These are phyloP conservation scores for Punctularia strigosozonata DNA, from an alignment of 768 basidiomycete genomes.

Conservation along the genomic window DNA sequence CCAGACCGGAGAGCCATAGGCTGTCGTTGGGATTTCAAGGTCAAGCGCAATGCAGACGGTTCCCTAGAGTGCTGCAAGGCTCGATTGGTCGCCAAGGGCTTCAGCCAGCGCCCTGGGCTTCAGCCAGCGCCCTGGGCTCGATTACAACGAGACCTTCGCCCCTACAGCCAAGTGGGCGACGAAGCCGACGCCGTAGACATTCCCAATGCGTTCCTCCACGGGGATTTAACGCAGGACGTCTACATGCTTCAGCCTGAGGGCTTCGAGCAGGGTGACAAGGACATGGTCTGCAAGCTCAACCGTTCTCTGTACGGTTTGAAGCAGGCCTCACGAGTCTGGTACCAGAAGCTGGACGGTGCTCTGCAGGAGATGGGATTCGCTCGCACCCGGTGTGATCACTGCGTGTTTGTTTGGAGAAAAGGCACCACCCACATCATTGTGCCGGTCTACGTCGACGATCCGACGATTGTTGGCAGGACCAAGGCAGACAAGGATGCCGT, in stretches of 20 bases:
- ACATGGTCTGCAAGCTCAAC: constrained; percentile 9
- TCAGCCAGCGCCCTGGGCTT: constrained; percentile 24
- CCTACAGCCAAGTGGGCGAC: constrained; percentile 11
- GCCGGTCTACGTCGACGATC: constrained; percentile 22
- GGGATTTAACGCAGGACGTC: constrained; percentile 14
- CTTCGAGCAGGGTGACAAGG: constrained; percentile 7
- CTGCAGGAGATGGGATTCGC: constrained; percentile 9
- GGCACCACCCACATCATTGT: constrained; percentile 7
- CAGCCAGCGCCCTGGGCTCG: constrained; percentile 25
- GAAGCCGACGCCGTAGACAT: constrained; percentile 17
- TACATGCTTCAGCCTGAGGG: constrained; percentile 19
- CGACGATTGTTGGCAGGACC: constrained; percentile 11
- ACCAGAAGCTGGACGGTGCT: constrained; percentile 11
- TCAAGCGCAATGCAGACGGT: constrained; percentile 26
- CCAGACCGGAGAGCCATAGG: too few species aligned
- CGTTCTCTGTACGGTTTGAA: constrained; percentile 21
- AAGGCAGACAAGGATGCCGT: constrained; percentile 7
- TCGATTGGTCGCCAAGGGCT: constrained; percentile 29
- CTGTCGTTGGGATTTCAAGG: constrained; percentile 33
- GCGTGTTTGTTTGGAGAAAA: constrained; percentile 10
- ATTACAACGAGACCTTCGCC: constrained; percentile 13
- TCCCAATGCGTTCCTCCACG: constrained; percentile 13
- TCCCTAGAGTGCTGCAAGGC: constrained; percentile 27
- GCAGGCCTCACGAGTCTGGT: constrained; percentile 18
- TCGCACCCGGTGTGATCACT: constrained; percentile 8